phyloP scores from a whole-genome alignment of 106 monocot genomes.

The Cymbidium sinense region DNA sequence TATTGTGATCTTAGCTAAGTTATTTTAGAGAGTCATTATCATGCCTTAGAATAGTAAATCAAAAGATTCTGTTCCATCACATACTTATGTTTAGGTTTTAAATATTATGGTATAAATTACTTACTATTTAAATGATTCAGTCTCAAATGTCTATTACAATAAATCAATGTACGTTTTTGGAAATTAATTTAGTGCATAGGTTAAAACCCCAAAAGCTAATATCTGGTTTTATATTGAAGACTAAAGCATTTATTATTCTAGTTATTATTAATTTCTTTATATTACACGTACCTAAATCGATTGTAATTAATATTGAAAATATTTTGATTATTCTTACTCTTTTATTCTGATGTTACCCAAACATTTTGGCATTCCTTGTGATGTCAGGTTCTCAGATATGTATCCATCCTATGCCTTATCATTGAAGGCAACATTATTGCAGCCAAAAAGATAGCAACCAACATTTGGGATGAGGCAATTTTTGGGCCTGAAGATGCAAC shows the following conservation, averaged over 20 bases:
- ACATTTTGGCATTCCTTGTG: background rate
- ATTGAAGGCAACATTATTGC: constrained; percentile 46
- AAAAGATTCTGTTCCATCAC: background rate
- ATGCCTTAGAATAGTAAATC: background rate
- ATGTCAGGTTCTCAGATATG: constrained; percentile 47
- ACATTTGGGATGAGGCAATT: background rate
- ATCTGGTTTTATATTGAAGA: background rate
- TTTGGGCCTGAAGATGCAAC: constrained; percentile 14
- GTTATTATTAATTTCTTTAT: background rate
- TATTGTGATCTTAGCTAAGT: background rate
- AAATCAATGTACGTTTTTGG: background rate
- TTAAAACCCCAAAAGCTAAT: background rate
- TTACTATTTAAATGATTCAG: background rate
- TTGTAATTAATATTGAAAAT: background rate
- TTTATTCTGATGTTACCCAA: constrained; percentile 2
- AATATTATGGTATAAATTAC: background rate
- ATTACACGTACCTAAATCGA: background rate
- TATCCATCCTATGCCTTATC: constrained; percentile 40
- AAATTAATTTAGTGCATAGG: background rate
- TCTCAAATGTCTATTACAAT: background rate
- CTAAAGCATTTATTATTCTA: background rate
- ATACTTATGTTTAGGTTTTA: background rate
- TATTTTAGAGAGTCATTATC: background rate
- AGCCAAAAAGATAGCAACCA: constrained; percentile 31
- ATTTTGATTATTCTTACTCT: background rate